Base-by-base conservation (phyloP, 108 stramenopile genomes). In the Cyclostephanos invisitatus region DNA sequence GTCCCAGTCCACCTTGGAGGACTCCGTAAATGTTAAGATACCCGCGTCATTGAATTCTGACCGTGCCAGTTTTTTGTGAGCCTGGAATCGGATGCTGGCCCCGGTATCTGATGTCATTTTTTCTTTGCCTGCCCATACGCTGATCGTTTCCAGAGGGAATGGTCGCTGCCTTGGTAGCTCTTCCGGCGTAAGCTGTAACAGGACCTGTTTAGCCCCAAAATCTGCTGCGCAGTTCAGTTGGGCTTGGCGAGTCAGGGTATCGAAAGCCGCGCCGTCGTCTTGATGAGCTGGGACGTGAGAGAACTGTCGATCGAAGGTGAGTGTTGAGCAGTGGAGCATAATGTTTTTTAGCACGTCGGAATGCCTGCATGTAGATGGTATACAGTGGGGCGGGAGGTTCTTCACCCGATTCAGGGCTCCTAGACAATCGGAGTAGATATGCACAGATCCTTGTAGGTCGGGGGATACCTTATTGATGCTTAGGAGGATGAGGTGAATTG, bases 61-160 rank as follows among this genome's bases (percentile, higher is more conserved):
- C 22, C 22, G 25, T n/a, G 67, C 67, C 11, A 38, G 5, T 20
- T 35, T 17, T 14, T 37, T 5, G 22, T 62, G 60, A 14, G 40
- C 55, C 59, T 60, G 50, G 46, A 50, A 70, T 5, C 70, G 6
- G 25, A 12, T 18, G 21, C 10, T 59, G 46, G 32, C 47, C 70
- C 3, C 60, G 28, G 32, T 32, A 15, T 59, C 70, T 4, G 70
- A 70, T 4, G 70, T 70, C 49, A 70, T 50, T 28, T 70, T 70
- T 35, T 62, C 60, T 25, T 21, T 36, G 5, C 59, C 59, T 3
- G 51, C 46, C 18, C 49, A 70, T 15, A 59, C 57, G 9, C 32
- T 44, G n/a, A 70, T 59, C 61, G 70, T 18, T 47, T 70, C 70
- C 27, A 70, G 25, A 36, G 70, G 70, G 51, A 70, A 48, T 7